These are phyloP conservation scores for Polytrichum formosum DNA, from an alignment of 225 moss, liverwort and hornwort genomes.

Conservation along the genomic window DNA sequence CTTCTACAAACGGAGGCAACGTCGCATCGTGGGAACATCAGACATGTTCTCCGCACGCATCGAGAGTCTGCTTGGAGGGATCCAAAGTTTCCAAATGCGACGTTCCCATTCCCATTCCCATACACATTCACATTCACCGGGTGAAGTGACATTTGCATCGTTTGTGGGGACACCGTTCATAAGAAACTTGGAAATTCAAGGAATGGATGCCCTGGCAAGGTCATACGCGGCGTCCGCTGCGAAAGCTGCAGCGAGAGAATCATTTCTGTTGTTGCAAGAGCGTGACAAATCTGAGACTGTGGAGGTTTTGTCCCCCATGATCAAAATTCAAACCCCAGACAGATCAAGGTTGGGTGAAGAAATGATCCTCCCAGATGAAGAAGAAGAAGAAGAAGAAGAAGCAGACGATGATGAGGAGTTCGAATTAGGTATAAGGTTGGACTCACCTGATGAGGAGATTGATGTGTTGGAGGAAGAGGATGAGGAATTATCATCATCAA, in stretches of 20 bases:
- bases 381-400: not conserved
- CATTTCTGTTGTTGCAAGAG: constrained; percentile 67
- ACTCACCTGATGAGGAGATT: constrained; percentile 26
- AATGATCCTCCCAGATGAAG: constrained; percentile 4
- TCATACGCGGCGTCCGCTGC: constrained; percentile 69
- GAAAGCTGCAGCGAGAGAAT: constrained; percentile 71
- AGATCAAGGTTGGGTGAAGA: constrained; percentile 14
- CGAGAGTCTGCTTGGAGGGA: constrained; percentile 55
- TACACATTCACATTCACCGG: constrained; percentile 16
- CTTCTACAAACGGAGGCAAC: constrained; percentile 47
- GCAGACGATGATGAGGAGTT: constrained; percentile 1
- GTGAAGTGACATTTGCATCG: constrained; percentile 55
- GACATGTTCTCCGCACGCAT: constrained; percentile 33
- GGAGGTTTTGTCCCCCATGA: constrained; percentile 20
- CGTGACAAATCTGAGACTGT: constrained; percentile 41
- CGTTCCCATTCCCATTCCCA: too few relatives aligned
- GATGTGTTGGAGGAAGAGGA: constrained; percentile 3
- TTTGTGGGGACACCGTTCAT: constrained; percentile 64
- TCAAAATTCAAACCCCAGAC: constrained; percentile 21
- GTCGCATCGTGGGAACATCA: constrained; percentile 18
- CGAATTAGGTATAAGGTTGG: constrained; percentile 15
- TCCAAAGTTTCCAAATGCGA: constrained; percentile 52
- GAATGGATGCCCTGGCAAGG: constrained; percentile 68
- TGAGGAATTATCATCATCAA: not conserved
- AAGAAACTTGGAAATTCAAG: constrained; percentile 65